These are phyloP conservation scores for Cordyceps cicadae DNA, from an alignment of 2,329 filamentous ascomycete species.

Conservation along the genomic window DNA sequence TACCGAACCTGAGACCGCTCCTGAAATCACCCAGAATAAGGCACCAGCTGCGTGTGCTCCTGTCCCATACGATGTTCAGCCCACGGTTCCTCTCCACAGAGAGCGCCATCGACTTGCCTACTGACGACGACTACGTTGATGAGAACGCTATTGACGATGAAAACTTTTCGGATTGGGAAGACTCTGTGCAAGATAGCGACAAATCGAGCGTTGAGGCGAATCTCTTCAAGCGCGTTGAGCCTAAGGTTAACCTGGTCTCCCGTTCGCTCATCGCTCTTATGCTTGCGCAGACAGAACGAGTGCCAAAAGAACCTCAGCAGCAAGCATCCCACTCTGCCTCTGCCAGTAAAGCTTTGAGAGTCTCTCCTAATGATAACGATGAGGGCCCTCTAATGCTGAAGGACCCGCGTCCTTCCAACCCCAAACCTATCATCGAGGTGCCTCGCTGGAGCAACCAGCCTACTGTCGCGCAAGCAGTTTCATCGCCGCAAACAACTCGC, in stretches of 20 bases:
- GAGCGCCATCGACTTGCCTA: conserved; percentile 47
- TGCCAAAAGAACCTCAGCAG: conserved; percentile 60
- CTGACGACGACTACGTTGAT: conserved; percentile 63
- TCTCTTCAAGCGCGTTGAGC: conserved; percentile 86
- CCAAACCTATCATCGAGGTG: no score
- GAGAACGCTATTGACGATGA: conserved; percentile 67
- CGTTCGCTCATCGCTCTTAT: conserved; percentile 84
- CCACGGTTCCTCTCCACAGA: conserved; percentile 34
- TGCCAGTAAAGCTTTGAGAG: conserved; percentile 47
- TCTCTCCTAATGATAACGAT: conserved; percentile 46
- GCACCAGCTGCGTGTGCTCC: conserved; percentile 21
- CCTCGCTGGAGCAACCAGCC: conserved; percentile 33
- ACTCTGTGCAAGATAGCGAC: conserved; percentile 66
- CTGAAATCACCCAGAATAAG: conserved; percentile 23
- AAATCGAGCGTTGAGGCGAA: conserved; percentile 75
- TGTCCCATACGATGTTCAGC: conserved; percentile 53
- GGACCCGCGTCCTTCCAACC: no score
- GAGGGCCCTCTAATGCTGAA: no score
- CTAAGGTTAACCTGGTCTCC: conserved; percentile 73
- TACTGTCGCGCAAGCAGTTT: conserved; percentile 68
- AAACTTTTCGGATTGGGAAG: conserved; percentile 52
- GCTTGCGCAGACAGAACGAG: conserved; percentile 63
- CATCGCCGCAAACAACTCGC: conserved; percentile 60
- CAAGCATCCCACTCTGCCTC: conserved; percentile 58
- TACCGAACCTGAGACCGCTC: conserved; percentile 22